Conservation (phyloP, 1,139 yeast species). For the Meyerozyma sp. region DNA sequence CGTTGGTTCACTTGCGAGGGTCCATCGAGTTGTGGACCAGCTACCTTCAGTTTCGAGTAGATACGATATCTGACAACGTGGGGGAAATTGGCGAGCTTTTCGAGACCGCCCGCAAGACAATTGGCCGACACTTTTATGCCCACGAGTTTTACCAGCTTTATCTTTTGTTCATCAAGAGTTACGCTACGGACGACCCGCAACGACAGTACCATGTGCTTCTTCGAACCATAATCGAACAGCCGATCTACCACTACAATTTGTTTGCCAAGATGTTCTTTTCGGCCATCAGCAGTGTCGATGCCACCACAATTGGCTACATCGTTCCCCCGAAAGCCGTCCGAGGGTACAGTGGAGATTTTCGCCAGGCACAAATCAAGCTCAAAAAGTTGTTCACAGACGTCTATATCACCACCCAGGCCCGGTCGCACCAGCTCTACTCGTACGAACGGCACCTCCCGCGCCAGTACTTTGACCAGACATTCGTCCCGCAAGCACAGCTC, state of each 20-base stretch:
- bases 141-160: slow-evolving; percentile 76
- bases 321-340: slow-evolving; percentile 10
- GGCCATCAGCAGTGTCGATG: slow-evolving; percentile 31
- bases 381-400: slow-evolving; percentile 46
- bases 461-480: slow-evolving; percentile 46
- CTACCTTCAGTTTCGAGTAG: slow-evolving; percentile 53
- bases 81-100: slow-evolving; percentile 40
- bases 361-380: slow-evolving; percentile 23
- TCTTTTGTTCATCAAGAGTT: slow-evolving; percentile 46
- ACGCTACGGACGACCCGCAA: slow-evolving; percentile 28
- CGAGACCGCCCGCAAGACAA: slow-evolving; percentile 52
- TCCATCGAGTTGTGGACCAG: slow-evolving; percentile 72
- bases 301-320: slow-evolving; percentile 17
- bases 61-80: slow-evolving; percentile 30
- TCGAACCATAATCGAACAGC: slow-evolving; percentile 61
- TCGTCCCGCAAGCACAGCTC: slow-evolving; percentile 40
- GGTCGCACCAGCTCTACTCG: slow-evolving; percentile 54
- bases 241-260: slow-evolving; percentile 69
- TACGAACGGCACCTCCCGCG: slow-evolving; percentile 54
- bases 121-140: slow-evolving; percentile 72
- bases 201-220: slow-evolving; percentile 43
- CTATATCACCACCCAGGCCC: slow-evolving; percentile 57
- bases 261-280: slow-evolving; percentile 42
- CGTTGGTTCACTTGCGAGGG: slow-evolving; percentile 45
- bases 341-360: slow-evolving; percentile 11